Conservation (phyloP, 345 rosid genomes). For the Triadica sebifera region DNA sequence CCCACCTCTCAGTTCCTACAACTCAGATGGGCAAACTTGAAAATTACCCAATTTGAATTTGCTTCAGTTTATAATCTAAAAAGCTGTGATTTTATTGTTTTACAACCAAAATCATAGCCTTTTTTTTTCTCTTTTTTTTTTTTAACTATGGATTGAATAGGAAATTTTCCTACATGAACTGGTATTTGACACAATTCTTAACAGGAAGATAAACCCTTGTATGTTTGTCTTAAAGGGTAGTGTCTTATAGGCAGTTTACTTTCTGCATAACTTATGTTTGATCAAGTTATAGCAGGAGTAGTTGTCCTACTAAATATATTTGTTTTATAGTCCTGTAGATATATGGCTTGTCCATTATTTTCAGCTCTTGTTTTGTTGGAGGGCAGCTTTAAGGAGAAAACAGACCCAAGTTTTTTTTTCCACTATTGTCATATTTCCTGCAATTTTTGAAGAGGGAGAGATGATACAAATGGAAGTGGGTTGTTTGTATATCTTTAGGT, state of each 20-base stretch:
- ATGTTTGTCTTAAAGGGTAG: neutral
- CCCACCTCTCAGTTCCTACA: constrained; percentile 19
- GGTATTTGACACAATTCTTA: neutral
- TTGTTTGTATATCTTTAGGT: no score
- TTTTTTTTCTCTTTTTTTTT: neutral
- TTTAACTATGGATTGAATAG: neutral
- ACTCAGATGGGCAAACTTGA: constrained; percentile 11
- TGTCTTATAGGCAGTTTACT: neutral
- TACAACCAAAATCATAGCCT: neutral
- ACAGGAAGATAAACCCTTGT: neutral
- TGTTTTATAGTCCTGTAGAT: no score
- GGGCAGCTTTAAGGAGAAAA: no score
- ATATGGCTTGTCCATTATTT: no score
- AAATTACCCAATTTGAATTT: neutral
- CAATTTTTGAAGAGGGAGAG: no score
- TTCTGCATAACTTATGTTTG: constrained; percentile 7
- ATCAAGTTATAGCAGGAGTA: constrained; percentile 1
- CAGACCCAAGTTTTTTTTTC: no score
- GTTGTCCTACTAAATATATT: neutral
- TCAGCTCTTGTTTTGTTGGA: no score
- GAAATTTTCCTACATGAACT: neutral
- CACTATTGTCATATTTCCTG: no score
- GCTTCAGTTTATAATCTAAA: no score
- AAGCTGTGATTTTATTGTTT: neutral
- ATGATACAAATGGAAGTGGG: no score